A percentile compares a stretch with the other conserved stretches of the same genome.
phyloP scores from a whole-genome alignment of 176 grass and related monocot genomes.

The Microstegium vimineum region DNA sequence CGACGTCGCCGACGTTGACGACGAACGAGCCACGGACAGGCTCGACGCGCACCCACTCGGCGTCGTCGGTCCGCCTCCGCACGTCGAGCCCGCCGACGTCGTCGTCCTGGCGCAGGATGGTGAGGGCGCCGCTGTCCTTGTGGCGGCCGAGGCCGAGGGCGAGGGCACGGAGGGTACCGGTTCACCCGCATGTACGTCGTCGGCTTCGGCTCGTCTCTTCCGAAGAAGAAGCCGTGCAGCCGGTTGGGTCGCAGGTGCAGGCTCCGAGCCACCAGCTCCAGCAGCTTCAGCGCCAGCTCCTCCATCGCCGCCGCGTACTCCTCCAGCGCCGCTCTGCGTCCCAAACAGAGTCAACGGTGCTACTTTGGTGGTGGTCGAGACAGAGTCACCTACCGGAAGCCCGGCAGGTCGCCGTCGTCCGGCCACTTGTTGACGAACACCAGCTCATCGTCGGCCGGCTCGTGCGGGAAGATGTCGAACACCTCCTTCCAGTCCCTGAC shows the following conservation, averaged over 20 bases:
- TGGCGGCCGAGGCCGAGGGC: conserved; percentile 57
- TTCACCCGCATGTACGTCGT: too few species aligned
- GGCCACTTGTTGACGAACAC: too few species aligned
- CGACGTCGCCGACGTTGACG: conserved; percentile 66
- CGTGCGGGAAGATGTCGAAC: conserved; percentile 50
- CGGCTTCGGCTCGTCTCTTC: too few species aligned
- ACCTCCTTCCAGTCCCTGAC: conserved; percentile 99
- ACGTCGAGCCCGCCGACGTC: conserved; percentile 79
- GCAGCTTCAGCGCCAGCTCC: conserved; percentile 51
- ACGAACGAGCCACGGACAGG: conserved; percentile 53
- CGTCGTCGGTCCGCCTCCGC: conserved; percentile 49
- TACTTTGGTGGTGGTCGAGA: too few species aligned
- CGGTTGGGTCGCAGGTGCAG: conserved; percentile 43
- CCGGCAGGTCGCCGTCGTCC: neutral
- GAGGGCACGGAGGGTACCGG: neutral
- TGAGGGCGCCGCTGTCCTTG: conserved; percentile 79
- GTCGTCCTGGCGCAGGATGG: conserved; percentile 73
- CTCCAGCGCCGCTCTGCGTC: conserved; percentile 38
- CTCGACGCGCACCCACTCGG: conserved; percentile 81
- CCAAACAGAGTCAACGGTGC: too few species aligned
- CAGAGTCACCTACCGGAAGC: neutral
- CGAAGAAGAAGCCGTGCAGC: conserved; percentile 59
- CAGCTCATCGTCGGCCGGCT: neutral
- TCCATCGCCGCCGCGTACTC: conserved; percentile 43
- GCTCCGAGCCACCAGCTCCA: conserved; percentile 73